Base-by-base conservation (phyloP, 169 alveolate species). In the Toxoplasma gondii region DNA sequence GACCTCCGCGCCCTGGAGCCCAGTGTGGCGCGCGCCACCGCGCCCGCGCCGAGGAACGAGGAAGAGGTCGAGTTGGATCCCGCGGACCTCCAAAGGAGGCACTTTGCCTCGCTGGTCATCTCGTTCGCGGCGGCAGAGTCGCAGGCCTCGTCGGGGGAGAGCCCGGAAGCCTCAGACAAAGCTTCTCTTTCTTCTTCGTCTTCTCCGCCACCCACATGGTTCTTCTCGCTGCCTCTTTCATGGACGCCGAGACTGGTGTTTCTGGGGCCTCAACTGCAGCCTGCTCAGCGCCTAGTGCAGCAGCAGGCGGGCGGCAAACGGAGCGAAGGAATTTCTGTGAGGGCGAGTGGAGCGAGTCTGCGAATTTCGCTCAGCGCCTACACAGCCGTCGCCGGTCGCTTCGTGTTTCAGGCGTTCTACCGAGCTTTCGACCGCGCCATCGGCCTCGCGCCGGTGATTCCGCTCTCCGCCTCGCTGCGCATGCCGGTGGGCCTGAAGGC, bases 351-450 rank as follows among this genome's bases (percentile, higher is more conserved):
- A 16, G 74, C 74, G 74, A 64, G 74, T 64, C n/a, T 64, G 74
- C 74, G 74, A 1, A 16, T 64, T 16, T 64, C 74, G 29, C 74
- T 64, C 31, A 64, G n/a, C 74, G 74, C 69, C 39, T 82, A 82
- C 90, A 82, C 90, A 24, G 38, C 90, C 9, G 90, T 82, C 64
- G 90, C 90, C n/a, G 64, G 90, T 0, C 53, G 90, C 53, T 82
- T 82, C 27, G 41, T 82, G 36, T 82, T 82, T 67, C 90, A 43
- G 27, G 64, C 41, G 31, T 39, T 43, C 19, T 82, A 43, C 36
- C 54, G 90, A 4, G 1, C 90, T 24, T 43, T 82, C 64, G 90
- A 82, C 41, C 53, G 64, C n/a, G 9, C 90, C 10, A 31, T 82
- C 2, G 90, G 90, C 53, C 64, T 82, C 9, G 53, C 90, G 44